Evolutionary conservation across 179 eudicot genomes (phyloP), one percentile per base, ranked within the genome.

Genomic region (Patellifolia procumbens): DNA sequence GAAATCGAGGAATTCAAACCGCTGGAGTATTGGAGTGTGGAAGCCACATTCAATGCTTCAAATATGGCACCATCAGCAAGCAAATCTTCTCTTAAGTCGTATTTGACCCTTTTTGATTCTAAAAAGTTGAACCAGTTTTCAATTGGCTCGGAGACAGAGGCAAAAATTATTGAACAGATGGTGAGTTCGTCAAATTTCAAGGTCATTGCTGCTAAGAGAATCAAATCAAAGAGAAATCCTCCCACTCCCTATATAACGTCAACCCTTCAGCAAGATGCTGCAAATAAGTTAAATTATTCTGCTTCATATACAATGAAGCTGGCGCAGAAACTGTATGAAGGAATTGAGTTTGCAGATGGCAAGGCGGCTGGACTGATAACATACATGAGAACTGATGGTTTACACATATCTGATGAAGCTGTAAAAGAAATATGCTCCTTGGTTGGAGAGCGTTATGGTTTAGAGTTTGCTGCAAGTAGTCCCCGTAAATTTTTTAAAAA

Each of bases 221-320:
- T 76, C 77, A 87, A 84, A 84, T 74, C 64, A 28, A 88, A 82
- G 60, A 89, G 72, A 77, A 95, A 87, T 58, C 92, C 99, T 78
- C 93, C 92, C 43, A 78, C 88, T 45, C 99, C 99, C 0, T 90
- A 83, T 72, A 95, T 93, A 81, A 95, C 99, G 56, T 93, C 99
- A 66, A 87, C 97, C 9, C 97, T 95, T 80, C 99, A 91, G 83
- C 99, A 95, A 85, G 99, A 95, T 81, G 97, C 99, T 73, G 97
- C 97, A 74, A 95, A 90, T 84, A 92, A 86, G 77, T 82, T 95
- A 66, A 83, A 83, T 39, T 95, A 90, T 77, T 0, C 89, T 10
- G 87, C 99, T 74, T 37, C 93, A 22, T 76, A 88, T 70, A 93
- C 99, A 8, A 95, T 95, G 99, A 90, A 85, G 83, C 81, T 95